Evolutionary conservation across 2,329 filamentous ascomycete genomes (phyloP), one percentile per base, ranked within the genome.

Genomic region (Xylaria sp.): DNA sequence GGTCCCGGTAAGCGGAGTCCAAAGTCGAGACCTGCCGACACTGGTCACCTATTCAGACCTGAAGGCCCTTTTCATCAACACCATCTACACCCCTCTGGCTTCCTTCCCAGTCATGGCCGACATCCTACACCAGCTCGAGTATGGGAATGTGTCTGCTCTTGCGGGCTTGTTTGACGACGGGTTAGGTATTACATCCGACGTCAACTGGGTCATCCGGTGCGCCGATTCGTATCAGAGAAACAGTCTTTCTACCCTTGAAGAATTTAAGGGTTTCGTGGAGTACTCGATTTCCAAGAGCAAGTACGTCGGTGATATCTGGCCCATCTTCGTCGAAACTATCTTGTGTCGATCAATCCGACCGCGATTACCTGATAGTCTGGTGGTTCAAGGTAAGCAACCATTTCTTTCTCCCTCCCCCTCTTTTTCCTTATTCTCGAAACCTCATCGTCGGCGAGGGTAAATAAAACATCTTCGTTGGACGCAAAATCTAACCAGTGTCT

Each of bases 21-120:
- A 72, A 35, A 69, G 29, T 48, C 32, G 47, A 48, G 63, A 55
- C 35, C 29, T 72, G 4, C 76, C 76, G 29, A 29, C 67, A 23
- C 50, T 78, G 42, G 75, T 74, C 32, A 79, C 77, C 21, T 73
- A 74, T 65, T 76, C 77, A 40, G 77, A 79, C 65, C 70, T 79
- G 1, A 77, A 78, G 61, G 60, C 73, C 23, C 69, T 78, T 57
- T 66, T 79, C 23, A 32, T 78, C n/a, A 58, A 65, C 8, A 42
- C 69, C 8, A 10, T 76, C n/a, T 78, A 76, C 59, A 44, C 18
- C 6, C 75, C 77, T 35, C 18, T 74, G 16, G 53, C 48, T 2
- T 58, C 29, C 2, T 79, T 78, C 63, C 76, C 77, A 29, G 35
- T 2, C 44, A 73, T 78, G 73, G 77, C 77, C 47, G 69, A 77